A percentile compares a stretch with the other conserved stretches of the same genome.
These are phyloP conservation scores for Blastomyces gilchristii DNA, from an alignment of 2,329 filamentous ascomycete genomes.

Conservation along the genomic window DNA sequence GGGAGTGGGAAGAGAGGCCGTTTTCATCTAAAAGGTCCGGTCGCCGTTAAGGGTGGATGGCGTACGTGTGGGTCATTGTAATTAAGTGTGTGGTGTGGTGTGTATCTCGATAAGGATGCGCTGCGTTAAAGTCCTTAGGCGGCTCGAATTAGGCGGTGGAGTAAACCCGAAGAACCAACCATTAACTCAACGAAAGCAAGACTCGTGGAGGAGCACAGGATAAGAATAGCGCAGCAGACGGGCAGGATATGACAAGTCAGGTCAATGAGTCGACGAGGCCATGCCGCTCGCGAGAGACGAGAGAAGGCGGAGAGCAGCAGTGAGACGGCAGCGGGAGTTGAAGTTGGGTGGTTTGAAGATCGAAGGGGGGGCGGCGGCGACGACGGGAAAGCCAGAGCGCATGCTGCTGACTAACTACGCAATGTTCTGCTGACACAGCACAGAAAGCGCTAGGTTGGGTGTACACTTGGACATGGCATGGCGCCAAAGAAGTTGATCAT, in stretches of 20 bases:
- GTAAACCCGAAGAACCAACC: background rate
- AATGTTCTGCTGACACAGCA: background rate
- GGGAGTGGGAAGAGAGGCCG: background rate
- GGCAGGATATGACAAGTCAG: background rate
- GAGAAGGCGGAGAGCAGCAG: background rate
- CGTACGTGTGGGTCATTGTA: background rate
- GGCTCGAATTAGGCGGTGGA: background rate
- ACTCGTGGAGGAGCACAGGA: background rate
- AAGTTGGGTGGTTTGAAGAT: background rate
- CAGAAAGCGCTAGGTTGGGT: no score
- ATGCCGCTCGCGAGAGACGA: slow-evolving; percentile 1
- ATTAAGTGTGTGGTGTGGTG: background rate
- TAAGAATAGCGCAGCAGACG: background rate
- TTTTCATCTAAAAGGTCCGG: background rate
- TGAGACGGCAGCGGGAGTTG: background rate
- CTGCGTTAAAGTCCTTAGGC: background rate
- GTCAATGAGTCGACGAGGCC: background rate
- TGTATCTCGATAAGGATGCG: background rate
- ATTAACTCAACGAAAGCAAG: background rate
- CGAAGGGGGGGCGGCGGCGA: background rate
- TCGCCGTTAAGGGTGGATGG: slow-evolving; percentile 8
- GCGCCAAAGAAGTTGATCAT: no score
- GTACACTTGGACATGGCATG: no score
- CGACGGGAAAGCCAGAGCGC: no score
- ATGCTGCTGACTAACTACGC: background rate